A percentile compares a stretch with the other conserved stretches of the same genome.
Evolutionary conservation across 73 alveolate genomes (phyloP).

Genomic region (Blepharisma japonicum): DNA sequence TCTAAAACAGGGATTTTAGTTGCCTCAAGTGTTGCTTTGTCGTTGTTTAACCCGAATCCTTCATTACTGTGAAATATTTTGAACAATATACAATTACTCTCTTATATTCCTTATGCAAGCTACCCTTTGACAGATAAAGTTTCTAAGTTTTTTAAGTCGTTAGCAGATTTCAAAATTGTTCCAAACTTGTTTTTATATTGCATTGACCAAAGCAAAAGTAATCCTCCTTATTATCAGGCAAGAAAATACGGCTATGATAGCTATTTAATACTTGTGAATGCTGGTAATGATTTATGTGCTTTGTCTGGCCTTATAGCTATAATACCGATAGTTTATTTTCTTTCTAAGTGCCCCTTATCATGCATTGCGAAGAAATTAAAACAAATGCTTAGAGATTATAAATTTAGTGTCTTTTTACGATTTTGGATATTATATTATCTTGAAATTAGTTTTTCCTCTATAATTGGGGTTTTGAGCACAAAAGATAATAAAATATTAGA

Average conservation of each 20-base stretch:
- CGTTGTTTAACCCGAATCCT: neutral
- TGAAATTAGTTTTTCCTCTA: neutral
- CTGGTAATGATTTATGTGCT: neutral
- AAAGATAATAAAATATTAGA: neutral
- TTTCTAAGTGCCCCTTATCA: neutral
- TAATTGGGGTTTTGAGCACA: neutral
- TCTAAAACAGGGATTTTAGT: no score
- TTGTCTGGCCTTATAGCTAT: neutral
- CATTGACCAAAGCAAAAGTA: neutral
- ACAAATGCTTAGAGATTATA: neutral
- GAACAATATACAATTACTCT: neutral
- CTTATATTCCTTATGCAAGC: neutral
- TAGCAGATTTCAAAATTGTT: neutral
- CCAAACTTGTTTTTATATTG: neutral
- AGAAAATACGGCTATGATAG: neutral
- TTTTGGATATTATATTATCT: neutral
- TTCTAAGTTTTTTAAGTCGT: neutral
- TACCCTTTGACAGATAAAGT: neutral
- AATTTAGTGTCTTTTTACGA: neutral
- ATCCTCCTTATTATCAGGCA: neutral
- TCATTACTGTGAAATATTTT: neutral
- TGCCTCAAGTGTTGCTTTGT: no score
- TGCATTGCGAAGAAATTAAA: neutral
- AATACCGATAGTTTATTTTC: neutral
- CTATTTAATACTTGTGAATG: neutral